phyloP scores from a whole-genome alignment of 306 rosid genomes.

The Quercus wislizeni region DNA sequence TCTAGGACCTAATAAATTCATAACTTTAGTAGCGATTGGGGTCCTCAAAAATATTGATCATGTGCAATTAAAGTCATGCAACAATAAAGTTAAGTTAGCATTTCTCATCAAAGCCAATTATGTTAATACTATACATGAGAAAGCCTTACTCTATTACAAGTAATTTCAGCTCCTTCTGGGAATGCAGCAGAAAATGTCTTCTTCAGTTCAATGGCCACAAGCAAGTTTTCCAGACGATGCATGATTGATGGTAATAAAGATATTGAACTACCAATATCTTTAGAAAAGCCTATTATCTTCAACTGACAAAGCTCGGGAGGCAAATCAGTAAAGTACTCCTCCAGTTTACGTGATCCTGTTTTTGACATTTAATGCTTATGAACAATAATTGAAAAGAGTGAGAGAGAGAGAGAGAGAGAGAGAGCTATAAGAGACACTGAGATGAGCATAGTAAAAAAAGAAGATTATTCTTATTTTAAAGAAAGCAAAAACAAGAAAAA shows the following conservation, averaged over 20 bases:
- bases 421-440: not conserved
- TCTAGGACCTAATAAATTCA: constrained; percentile 63
- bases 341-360: constrained; percentile 58
- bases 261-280: constrained; percentile 91
- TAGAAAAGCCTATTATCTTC: constrained; percentile 84
- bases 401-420: constrained; percentile 1
- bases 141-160: constrained; percentile 59
- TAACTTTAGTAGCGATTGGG: constrained; percentile 8
- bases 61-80: constrained; percentile 13
- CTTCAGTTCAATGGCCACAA: constrained; percentile 90
- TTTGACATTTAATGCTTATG: constrained; percentile 2
- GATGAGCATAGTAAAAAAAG: constrained; percentile 23
- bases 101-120: not conserved
- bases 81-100: constrained; percentile 1
- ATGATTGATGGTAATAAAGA: constrained; percentile 90
- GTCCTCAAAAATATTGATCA: constrained; percentile 4
- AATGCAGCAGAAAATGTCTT: constrained; percentile 46
- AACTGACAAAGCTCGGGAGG: constrained; percentile 90
- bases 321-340: constrained; percentile 56
- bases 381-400: constrained; percentile 10
- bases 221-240: constrained; percentile 92
- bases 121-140: constrained; percentile 13
- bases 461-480: constrained; percentile 1
- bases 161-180: constrained; percentile 76
- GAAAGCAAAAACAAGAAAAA: not conserved